Evolutionary conservation across 768 basidiomycete species (phyloP).

Genomic region (Sporobolomyces pararoseus): DNA sequence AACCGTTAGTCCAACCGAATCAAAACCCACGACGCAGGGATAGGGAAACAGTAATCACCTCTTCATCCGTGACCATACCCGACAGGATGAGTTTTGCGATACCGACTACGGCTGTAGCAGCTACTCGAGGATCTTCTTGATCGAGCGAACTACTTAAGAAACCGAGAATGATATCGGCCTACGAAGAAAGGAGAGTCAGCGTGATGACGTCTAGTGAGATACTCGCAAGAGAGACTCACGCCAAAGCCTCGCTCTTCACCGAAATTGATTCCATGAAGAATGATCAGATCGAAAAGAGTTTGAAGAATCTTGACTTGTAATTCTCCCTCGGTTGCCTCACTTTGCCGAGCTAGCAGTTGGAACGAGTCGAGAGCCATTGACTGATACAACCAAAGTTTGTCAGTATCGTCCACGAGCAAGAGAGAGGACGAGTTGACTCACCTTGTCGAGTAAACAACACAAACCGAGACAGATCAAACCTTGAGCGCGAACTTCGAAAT

Average conservation of each 20-base stretch:
- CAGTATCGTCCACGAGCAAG: not conserved
- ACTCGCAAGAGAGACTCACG: constrained; percentile 12
- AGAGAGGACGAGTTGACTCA: constrained; percentile 43
- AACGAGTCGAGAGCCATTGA: constrained; percentile 60
- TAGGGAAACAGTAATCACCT: too few species aligned
- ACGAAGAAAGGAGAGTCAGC: too few species aligned
- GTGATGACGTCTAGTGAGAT: not conserved
- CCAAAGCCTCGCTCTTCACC: constrained; percentile 41
- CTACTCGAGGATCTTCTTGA: constrained; percentile 60
- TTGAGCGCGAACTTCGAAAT: constrained; percentile 71
- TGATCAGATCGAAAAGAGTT: constrained; percentile 77
- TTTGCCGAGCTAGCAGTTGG: constrained; percentile 75
- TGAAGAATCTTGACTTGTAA: constrained; percentile 63
- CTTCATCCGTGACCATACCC: constrained; percentile 68
- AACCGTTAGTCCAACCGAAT: not conserved
- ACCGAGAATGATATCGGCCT: constrained; percentile 60
- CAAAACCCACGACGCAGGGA: too few species aligned
- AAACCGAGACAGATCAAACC: constrained; percentile 75
- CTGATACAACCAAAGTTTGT: constrained; percentile 44
- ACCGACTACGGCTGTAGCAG: constrained; percentile 70
- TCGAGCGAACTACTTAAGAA: constrained; percentile 62
- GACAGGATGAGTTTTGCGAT: constrained; percentile 79
- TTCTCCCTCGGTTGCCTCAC: constrained; percentile 59
- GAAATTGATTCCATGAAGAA: constrained; percentile 73
- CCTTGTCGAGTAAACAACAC: constrained; percentile 79